A percentile compares a stretch with the other conserved stretches of the same genome.
These are phyloP conservation scores for Clavispora santaluciae DNA, from an alignment of 805 yeast genomes.

Conservation along the genomic window DNA sequence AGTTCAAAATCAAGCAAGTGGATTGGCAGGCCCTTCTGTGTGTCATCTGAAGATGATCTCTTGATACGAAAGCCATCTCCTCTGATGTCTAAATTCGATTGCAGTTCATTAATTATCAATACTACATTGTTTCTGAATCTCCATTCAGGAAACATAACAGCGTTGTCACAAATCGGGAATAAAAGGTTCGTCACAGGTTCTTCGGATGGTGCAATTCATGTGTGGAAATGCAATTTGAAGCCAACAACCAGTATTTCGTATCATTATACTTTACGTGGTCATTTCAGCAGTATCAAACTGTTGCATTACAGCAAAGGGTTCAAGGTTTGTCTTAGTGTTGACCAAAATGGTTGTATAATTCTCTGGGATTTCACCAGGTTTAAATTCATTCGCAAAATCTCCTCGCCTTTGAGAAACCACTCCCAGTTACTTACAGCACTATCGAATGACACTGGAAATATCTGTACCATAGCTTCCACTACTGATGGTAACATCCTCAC, in stretches of 20 bases:
- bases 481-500: constrained; percentile 18
- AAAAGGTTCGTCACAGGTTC: constrained; percentile 46
- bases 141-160: constrained; percentile 35
- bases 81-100: constrained; percentile 12
- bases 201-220: constrained; percentile 54
- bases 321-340: constrained; percentile 52
- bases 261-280: constrained; percentile 53
- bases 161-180: constrained; percentile 38
- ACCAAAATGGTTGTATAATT: constrained; percentile 48
- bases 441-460: constrained; percentile 52
- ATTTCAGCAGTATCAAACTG: constrained; percentile 41
- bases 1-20: constrained; percentile 41
- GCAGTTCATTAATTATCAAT: constrained; percentile 38
- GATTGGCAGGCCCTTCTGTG: constrained; percentile 46
- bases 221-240: constrained; percentile 46
- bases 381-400: constrained; percentile 42
- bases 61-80: constrained; percentile 28
- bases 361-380: constrained; percentile 62
- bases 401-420: constrained; percentile 13
- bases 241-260: constrained; percentile 28
- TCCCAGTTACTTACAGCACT: constrained; percentile 35
- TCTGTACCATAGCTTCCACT: constrained; percentile 33
- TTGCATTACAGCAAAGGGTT: constrained; percentile 48
- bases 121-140: constrained; percentile 39
- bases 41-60: constrained; percentile 33